phyloP scores from a whole-genome alignment of 805 yeast species.

The Kregervanrija delftensis region DNA sequence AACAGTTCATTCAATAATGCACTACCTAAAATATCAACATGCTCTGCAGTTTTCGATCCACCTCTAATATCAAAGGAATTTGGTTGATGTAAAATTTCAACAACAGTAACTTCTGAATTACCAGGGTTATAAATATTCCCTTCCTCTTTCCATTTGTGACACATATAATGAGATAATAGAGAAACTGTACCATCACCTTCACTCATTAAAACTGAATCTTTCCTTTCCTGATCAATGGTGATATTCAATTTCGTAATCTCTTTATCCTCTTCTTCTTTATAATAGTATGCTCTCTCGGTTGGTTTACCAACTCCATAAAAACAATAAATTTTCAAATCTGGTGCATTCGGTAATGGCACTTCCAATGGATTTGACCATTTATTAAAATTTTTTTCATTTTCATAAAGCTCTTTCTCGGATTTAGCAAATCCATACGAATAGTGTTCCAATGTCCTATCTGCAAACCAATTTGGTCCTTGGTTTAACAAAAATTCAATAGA shows the following conservation, averaged over 20 bases:
- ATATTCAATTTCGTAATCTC: conserved; percentile 49
- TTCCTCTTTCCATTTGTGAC: conserved; percentile 78
- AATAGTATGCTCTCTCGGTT: conserved; percentile 88
- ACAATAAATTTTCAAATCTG: conserved; percentile 81
- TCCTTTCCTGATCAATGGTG: conserved; percentile 60
- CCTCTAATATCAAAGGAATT: conserved; percentile 92
- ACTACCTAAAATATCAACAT: conserved; percentile 92
- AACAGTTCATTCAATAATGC: conserved; percentile 86
- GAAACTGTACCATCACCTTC: conserved; percentile 98
- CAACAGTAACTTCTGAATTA: conserved; percentile 60
- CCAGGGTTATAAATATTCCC: conserved; percentile 77
- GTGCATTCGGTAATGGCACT: conserved; percentile 87
- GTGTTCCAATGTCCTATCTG: conserved; percentile 53
- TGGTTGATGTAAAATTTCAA: conserved; percentile 91
- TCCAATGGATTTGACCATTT: conserved; percentile 96
- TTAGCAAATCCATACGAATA: conserved; percentile 76
- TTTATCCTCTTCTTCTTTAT: conserved; percentile 60
- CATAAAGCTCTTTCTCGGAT: conserved; percentile 48
- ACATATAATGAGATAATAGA: conserved; percentile 76
- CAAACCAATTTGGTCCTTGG: conserved; percentile 73
- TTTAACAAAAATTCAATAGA: conserved; percentile 59
- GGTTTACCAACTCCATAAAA: conserved; percentile 97
- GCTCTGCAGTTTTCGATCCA: conserved; percentile 96
- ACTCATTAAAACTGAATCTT: conserved; percentile 67
- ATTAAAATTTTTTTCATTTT: conserved; percentile 61